Conservation (phyloP, 1,284 basidiomycete genomes). For the Wallemia hederae region DNA sequence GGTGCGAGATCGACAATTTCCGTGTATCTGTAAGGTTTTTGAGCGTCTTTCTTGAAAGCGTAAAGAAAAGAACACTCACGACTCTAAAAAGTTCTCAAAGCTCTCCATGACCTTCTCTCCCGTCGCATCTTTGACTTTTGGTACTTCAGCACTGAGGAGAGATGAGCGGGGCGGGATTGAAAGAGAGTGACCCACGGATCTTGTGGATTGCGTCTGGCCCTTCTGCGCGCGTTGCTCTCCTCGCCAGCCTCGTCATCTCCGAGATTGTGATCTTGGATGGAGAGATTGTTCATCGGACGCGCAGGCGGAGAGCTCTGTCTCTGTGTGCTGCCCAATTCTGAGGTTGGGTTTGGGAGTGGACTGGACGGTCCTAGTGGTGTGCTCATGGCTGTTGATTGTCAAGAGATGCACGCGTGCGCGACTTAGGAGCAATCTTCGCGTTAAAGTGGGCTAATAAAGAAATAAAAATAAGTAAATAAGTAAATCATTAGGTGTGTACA, state of each 20-base stretch:
- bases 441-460: background rate
- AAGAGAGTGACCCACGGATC: background rate
- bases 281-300: background rate
- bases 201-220: background rate
- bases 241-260: background rate
- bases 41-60: background rate
- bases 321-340: background rate
- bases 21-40: slow-evolving; percentile 50
- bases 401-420: too few relatives aligned
- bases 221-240: background rate
- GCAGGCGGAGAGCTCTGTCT: background rate
- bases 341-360: background rate
- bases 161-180: background rate
- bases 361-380: background rate
- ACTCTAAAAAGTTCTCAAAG: slow-evolving; percentile 56
- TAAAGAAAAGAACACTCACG: background rate
- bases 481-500: too few relatives aligned
- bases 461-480: background rate
- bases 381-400: background rate
- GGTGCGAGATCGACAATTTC: slow-evolving; percentile 40
- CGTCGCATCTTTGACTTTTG: slow-evolving; percentile 64
- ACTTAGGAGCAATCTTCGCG: too few relatives aligned
- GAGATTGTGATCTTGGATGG: background rate
- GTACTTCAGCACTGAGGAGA: slow-evolving; percentile 33
- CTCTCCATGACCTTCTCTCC: slow-evolving; percentile 74